Evolutionary conservation across 306 rosid genomes (phyloP), one percentile per base, ranked within the genome.

Genomic region (Cucurbita argyrosperma): DNA sequence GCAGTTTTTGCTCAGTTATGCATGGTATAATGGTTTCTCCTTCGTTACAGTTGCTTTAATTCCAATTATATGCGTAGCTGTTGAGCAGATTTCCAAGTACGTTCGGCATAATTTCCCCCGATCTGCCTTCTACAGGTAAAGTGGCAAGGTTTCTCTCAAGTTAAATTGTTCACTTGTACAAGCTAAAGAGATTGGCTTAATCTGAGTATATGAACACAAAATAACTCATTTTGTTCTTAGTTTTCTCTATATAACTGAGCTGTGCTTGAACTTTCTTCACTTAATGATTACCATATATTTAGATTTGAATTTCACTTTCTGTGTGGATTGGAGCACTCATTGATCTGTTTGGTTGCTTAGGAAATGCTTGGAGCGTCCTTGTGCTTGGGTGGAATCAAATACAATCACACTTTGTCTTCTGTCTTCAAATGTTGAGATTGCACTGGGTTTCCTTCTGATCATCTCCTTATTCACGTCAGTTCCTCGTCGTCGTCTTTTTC

Each of bases 321-420:
- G 18, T 6, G 67, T 37, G 68, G 46, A 40, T 59, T 59, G n/a
- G 65, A 62, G 6, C 35, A 62, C 42, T 64, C 14, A 42, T 18
- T 40, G 68, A 42, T 38, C 46, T 58, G 46, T 10, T 74, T 30
- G 68, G 57, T 56, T 58, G 72, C 61, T 77, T 78, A 92, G 98
- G 93, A 92, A 87, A 84, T 90, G 87, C 85, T 78, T 92, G 85
- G 96, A 88, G 83, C 91, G 83, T 73, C 87, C 86, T 23, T 90
- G 98, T 61, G 90, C 88, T 60, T 93, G 96, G 96, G 98, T 88
- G 71, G 98, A 93, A 82, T 86, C 98, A 76, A 90, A 93, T 78
- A 84, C 79, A 52, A 77, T 90, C 6, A 90, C 96, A 70, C 93
- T 93, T 60, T 78, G 76, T 78, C 89, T 88, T 74, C 82, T 93